phyloP scores from a whole-genome alignment of 2,329 filamentous ascomycete genomes.

The Penicillium hordei region DNA sequence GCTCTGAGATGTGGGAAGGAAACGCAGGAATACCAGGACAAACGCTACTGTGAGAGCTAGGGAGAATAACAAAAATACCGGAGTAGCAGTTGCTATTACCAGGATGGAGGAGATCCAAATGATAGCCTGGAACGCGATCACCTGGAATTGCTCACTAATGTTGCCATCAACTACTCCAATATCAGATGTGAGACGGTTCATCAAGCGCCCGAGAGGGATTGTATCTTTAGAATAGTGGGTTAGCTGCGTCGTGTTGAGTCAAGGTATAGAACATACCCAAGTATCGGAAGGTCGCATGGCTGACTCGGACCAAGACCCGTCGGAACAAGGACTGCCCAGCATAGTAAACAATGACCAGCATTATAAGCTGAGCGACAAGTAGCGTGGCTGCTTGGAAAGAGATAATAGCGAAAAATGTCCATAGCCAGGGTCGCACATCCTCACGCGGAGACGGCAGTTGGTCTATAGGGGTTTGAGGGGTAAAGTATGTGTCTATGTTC shows the following conservation, averaged over 20 bases:
- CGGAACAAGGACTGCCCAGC: conserved; percentile 75
- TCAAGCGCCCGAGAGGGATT: conserved; percentile 82
- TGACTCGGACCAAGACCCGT: conserved; percentile 70
- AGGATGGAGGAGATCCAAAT: conserved; percentile 70
- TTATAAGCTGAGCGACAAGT: conserved; percentile 62
- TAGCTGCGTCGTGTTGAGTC: background rate
- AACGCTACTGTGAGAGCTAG: conserved; percentile 67
- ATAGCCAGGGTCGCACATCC: conserved; percentile 72
- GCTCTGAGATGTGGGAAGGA: conserved; percentile 79
- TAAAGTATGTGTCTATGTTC: conserved; percentile 16
- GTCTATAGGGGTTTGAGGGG: conserved; percentile 34
- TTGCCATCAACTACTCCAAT: conserved; percentile 86
- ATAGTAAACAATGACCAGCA: conserved; percentile 75
- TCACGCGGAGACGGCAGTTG: conserved; percentile 64
- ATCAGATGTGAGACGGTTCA: conserved; percentile 89
- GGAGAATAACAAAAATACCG: conserved; percentile 72
- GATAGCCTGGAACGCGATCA: conserved; percentile 68
- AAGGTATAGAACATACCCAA: conserved; percentile 47
- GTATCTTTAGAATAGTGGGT: conserved; percentile 55
- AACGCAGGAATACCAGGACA: conserved; percentile 70
- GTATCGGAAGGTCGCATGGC: conserved; percentile 80
- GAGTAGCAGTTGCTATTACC: conserved; percentile 78
- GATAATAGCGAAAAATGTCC: conserved; percentile 68
- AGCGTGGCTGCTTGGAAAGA: conserved; percentile 60
- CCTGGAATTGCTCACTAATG: conserved; percentile 72